Base-by-base conservation (phyloP, 1,284 basidiomycete species). In the Moniliophthora roreri region DNA sequence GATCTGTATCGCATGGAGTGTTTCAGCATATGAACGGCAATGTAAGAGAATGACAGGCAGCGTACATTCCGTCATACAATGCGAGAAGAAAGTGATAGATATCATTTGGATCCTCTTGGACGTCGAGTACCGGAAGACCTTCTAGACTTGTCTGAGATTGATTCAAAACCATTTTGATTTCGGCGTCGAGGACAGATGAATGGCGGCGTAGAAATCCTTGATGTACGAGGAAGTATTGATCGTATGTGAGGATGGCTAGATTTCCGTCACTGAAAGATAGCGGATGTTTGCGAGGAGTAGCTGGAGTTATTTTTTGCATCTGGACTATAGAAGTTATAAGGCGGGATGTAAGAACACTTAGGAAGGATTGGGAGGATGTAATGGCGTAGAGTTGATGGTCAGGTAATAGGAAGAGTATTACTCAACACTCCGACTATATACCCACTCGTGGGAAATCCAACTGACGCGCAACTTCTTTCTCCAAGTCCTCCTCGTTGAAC, bases 11-110 rank as follows among this genome's bases (percentile, higher is more conserved):
- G 47, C 9, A 52, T 18, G 42, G 28, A 16, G 53, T 47, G 38
- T 51, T 39, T 51, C 26, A 26, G 36, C 37, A 53, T 47, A 24
- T 52, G 58, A 37, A 23, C 44, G 35, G 32, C 37, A 48, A 41
- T 11, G 36, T 16, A 35, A 39, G 36, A 21, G 24, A n/a, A 20
- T n/a, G 26, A 28, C 18, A 10, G 24, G 13, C 5, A 26, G 78
- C 80, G 63, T 69, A 89, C 87, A 86, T 78, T 52, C 88, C 88
- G 63, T 90, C 87, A 62, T 90, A 89, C n/a, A 91, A 67, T 4
- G 86, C 85, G n/a, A 74, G 75, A 50, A 91, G 71, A 45, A 90
- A 70, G 61, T 84, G 81, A 28, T 77, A 75, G 4, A 89, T 77
- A 62, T 90, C 88, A 47, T 82, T 80, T 5, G 87, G 77, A 11